Evolutionary conservation across 2,329 filamentous ascomycete genomes (phyloP).

Genomic region (Colletotrichum musicola): DNA sequence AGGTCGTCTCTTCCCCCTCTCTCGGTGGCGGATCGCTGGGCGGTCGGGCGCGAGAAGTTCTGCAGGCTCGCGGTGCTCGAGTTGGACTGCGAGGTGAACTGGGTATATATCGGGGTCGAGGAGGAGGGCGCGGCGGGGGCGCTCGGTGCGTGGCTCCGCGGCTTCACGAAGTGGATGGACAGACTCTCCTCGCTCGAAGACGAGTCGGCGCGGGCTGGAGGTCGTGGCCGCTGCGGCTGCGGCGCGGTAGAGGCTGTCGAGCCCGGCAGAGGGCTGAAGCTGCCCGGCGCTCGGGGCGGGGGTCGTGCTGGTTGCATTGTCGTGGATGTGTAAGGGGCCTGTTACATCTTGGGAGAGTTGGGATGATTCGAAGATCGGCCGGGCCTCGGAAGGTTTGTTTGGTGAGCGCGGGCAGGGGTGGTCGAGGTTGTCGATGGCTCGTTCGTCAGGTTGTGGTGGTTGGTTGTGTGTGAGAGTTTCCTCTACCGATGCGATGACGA

Average conservation of each 20-base stretch:
- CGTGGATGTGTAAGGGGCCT: conserved; percentile 45
- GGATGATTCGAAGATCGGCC: conserved; percentile 37
- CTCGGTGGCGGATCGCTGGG: conserved; percentile 42
- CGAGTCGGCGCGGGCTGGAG: conserved; percentile 57
- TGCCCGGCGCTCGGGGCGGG: conserved; percentile 64
- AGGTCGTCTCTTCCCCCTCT: conserved; percentile 27
- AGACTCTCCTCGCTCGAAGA: conserved; percentile 59
- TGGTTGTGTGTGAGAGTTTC: background rate
- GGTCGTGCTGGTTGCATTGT: conserved; percentile 64
- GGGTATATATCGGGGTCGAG: conserved; percentile 57
- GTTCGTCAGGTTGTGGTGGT: conserved; percentile 2
- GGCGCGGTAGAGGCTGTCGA: conserved; percentile 45
- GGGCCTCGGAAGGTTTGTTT: conserved; percentile 24
- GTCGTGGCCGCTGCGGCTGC: conserved; percentile 48
- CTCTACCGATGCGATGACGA: too few relatives aligned
- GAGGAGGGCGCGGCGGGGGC: conserved; percentile 33
- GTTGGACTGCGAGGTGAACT: conserved; percentile 62
- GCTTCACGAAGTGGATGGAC: conserved; percentile 60
- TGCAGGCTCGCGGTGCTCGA: conserved; percentile 62
- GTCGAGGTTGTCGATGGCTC: background rate
- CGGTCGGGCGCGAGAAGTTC: conserved; percentile 70
- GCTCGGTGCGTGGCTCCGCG: conserved; percentile 47
- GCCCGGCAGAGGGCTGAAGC: conserved; percentile 66
- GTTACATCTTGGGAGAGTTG: conserved; percentile 58
- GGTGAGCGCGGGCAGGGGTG: background rate